Evolutionary conservation across 305 asterid species (phyloP), one percentile per base, ranked within the genome.

Genomic region (Fraxinus sp.): DNA sequence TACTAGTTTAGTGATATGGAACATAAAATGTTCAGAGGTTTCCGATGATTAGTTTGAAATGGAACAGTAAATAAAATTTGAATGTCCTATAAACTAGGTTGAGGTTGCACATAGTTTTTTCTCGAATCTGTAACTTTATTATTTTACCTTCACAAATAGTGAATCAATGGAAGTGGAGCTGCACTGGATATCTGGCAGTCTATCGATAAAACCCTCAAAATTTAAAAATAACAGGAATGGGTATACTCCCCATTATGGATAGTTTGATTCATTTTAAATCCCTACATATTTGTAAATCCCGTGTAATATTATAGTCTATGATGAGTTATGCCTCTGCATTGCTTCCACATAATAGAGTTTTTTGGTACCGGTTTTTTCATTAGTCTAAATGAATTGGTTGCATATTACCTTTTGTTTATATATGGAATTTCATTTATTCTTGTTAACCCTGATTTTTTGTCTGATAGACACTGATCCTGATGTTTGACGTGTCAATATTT

Each of bases 401-500:
- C 3, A 0, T 66, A 0, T 35, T 75, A 16, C 36, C 68, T 79
- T 76, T 41, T 52, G 80, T 77, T 59, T 81, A 41, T 76, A 20
- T 78, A 35, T 32, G 46, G 74, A 13, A 24, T 77, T 28, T 46
- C 68, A 71, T 28, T 36, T 64, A n/a, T 71, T 36, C 75, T 83
- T 78, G 55, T 88, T 89, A 82, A 90, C 80, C 78, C 74, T 81
- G 64, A 44, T 28, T 78, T 79, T 68, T 80, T 52, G 18, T 85
- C 88, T 82, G 85, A 91, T 76, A 95, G 99, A 86, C 94, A 44
- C 87, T 95, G 92, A 81, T 93, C 90, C 93, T 95, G 91, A 93
- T 93, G 96, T 92, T 95, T 85, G 98, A 94, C 79, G 97, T 89
- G 85, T 92, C 98, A 59, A 81, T 92, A 85, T 93, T 94, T 88